Percentiles rank a stretch among this genome's conserved stretches.
Conservation (phyloP, 108 stramenopile species). For the Cyclotella sp. region DNA sequence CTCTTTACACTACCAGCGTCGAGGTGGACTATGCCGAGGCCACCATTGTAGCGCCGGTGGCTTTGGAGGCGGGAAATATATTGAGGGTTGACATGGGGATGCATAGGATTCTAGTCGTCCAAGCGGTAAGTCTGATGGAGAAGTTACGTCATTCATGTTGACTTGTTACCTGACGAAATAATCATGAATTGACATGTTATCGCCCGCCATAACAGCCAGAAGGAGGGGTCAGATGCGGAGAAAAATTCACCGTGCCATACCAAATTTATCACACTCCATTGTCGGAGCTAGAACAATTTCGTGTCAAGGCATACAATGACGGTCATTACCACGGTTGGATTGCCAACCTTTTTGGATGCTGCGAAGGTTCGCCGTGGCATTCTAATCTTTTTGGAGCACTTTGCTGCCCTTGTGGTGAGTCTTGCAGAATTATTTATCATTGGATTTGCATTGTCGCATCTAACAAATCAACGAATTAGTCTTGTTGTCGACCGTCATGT, state of each 20-base stretch:
- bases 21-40: slow-evolving; percentile 33
- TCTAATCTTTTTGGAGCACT: slow-evolving; percentile 18
- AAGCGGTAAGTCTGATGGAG: slow-evolving; percentile 4
- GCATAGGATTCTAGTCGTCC: slow-evolving; percentile 23
- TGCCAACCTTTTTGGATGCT: slow-evolving; percentile 27
- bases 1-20: slow-evolving; percentile 24
- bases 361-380: slow-evolving; percentile 7
- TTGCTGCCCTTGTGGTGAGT: slow-evolving; percentile 33
- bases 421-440: neutral
- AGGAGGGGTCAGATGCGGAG: slow-evolving; percentile 32
- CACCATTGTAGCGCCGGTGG: slow-evolving; percentile 21
- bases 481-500: slow-evolving; percentile 22
- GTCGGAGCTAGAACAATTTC: slow-evolving; percentile 8
- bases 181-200: no score
- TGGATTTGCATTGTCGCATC: neutral
- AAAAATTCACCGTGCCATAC: slow-evolving; percentile 23
- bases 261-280: slow-evolving; percentile 21
- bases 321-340: slow-evolving; percentile 31
- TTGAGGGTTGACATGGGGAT: slow-evolving; percentile 26
- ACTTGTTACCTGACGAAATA: neutral
- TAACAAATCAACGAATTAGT: neutral
- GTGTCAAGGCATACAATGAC: slow-evolving; percentile 15
- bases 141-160: no score
- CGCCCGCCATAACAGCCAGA: neutral
- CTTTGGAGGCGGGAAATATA: slow-evolving; percentile 21